phyloP scores from a whole-genome alignment of 2,329 filamentous ascomycete genomes.

The Aspergillus glaucus region DNA sequence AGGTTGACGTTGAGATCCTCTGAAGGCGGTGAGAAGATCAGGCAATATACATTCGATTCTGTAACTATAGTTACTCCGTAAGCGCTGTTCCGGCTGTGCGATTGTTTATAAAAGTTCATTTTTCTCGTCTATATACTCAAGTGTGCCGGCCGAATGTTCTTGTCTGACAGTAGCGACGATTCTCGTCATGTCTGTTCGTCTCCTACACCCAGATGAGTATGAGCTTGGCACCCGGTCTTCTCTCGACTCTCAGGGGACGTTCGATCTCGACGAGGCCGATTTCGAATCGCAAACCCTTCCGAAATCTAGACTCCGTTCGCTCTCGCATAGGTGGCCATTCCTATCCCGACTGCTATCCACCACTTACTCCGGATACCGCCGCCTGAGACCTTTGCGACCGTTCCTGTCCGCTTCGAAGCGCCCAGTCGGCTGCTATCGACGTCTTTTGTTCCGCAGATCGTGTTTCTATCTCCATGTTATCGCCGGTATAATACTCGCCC shows the following conservation, averaged over 20 bases:
- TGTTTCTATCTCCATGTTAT: constrained; percentile 25
- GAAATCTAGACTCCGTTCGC: constrained; percentile 17
- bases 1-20: too few relatives aligned
- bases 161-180: constrained; percentile 8
- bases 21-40: too few relatives aligned
- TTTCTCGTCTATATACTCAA: neutral
- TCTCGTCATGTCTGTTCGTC: constrained; percentile 30
- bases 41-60: neutral
- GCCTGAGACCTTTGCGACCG: constrained; percentile 21
- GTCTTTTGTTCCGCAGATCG: constrained; percentile 23
- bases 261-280: constrained; percentile 38
- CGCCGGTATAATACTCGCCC: constrained; percentile 21
- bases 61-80: too few relatives aligned
- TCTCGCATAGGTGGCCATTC: constrained; percentile 15
- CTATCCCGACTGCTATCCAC: constrained; percentile 23
- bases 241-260: constrained; percentile 33
- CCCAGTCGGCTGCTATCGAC: constrained; percentile 20
- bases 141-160: constrained; percentile 8
- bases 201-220: constrained; percentile 37
- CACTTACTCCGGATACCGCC: constrained; percentile 25
- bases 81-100: too few relatives aligned
- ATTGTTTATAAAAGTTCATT: too few relatives aligned
- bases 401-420: constrained; percentile 16
- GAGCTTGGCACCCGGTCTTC: constrained; percentile 36
- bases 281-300: constrained; percentile 33